These are phyloP conservation scores for Martiniozyma asiatica DNA, from an alignment of 1,139 yeast genomes.

Conservation along the genomic window DNA sequence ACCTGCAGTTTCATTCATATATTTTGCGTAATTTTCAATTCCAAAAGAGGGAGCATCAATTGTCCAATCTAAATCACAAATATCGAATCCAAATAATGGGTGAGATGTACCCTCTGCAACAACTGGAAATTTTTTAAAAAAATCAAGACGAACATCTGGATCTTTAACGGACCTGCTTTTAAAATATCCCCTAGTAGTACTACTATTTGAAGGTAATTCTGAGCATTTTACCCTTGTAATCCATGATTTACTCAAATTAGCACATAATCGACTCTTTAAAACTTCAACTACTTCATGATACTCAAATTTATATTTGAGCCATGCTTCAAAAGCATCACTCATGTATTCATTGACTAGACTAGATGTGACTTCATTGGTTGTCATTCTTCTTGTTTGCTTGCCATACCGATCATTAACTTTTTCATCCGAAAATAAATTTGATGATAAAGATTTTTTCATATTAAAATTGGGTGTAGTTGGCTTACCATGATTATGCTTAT, in stretches of 20 bases:
- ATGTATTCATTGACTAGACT: conserved; percentile 11
- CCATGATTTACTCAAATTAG: conserved; percentile 65
- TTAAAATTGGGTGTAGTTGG: no score
- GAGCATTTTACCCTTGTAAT: conserved; percentile 34
- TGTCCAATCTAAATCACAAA: conserved; percentile 45
- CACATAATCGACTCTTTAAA: conserved; percentile 24
- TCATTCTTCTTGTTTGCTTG: neutral
- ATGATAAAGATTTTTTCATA: conserved; percentile 8
- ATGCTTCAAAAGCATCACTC: conserved; percentile 15
- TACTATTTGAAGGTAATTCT: conserved; percentile 23
- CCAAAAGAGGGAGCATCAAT: conserved; percentile 51
- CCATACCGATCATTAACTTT: no score
- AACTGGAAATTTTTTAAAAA: conserved; percentile 41
- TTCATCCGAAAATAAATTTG: conserved; percentile 1
- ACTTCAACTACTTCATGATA: conserved; percentile 22
- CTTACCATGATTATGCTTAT: neutral
- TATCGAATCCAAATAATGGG: conserved; percentile 49
- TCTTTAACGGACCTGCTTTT: conserved; percentile 29
- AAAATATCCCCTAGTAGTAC: conserved; percentile 6
- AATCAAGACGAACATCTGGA: conserved; percentile 27
- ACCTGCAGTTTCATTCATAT: conserved; percentile 61
- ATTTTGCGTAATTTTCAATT: conserved; percentile 42
- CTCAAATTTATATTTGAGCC: conserved; percentile 14
- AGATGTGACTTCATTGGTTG: conserved; percentile 2
- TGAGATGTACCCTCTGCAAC: conserved; percentile 51